Conservation (phyloP, 2,329 filamentous ascomycete species). For the Penicillium sp. region DNA sequence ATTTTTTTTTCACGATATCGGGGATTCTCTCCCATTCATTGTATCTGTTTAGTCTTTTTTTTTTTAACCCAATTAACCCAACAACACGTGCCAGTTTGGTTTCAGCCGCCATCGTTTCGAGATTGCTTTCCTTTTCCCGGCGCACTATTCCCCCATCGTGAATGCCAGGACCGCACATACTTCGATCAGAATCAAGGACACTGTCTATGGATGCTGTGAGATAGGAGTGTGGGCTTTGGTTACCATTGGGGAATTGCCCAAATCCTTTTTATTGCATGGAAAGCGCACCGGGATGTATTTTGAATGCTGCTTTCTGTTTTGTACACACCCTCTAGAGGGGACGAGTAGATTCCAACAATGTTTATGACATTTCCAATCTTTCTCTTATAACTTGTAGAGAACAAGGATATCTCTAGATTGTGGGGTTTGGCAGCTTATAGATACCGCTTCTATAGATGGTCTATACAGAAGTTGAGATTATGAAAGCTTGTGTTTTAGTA, state of each 20-base stretch:
- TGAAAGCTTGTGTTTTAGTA: background rate
- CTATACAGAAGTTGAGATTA: background rate
- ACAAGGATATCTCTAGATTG: background rate
- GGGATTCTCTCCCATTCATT: slow-evolving; percentile 28
- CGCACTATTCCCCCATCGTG: background rate
- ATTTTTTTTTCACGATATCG: slow-evolving; percentile 35
- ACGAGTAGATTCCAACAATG: slow-evolving; percentile 22
- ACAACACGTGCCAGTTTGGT: slow-evolving; percentile 17
- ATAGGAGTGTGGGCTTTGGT: background rate
- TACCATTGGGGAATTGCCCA: slow-evolving; percentile 5
- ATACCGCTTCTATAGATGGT: background rate
- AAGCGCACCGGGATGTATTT: slow-evolving; percentile 26
- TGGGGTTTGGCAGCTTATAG: background rate
- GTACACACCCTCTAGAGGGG: slow-evolving; percentile 31
- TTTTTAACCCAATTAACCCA: slow-evolving; percentile 5
- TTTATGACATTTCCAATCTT: slow-evolving; percentile 14
- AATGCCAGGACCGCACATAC: background rate
- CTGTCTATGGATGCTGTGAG: background rate
- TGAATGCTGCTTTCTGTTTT: slow-evolving; percentile 28
- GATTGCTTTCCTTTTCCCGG: slow-evolving; percentile 29
- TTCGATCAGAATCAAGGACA: slow-evolving; percentile 21
- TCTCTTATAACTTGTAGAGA: background rate
- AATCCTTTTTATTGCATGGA: slow-evolving; percentile 29
- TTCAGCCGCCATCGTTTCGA: slow-evolving; percentile 26
- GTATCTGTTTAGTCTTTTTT: slow-evolving; percentile 32